Evolutionary conservation across 2,329 filamentous ascomycete genomes (phyloP).

Genomic region (Claviceps pusilla): DNA sequence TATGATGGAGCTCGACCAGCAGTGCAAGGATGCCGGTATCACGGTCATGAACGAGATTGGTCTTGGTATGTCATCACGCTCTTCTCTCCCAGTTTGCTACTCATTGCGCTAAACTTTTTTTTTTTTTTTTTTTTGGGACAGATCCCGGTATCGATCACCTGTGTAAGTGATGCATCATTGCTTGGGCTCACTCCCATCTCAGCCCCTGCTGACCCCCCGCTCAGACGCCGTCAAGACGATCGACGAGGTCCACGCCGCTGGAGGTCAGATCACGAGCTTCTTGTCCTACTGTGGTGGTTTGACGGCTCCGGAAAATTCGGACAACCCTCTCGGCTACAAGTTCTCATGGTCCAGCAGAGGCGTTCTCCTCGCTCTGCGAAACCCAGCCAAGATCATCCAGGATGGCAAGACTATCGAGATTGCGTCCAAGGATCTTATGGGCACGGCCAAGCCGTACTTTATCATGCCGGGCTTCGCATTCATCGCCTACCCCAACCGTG

Average conservation of each 20-base stretch:
- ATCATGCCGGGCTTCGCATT: constrained; percentile 81
- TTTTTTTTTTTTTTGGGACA: background rate
- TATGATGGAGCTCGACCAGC: constrained; percentile 75
- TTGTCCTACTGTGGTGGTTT: constrained; percentile 58
- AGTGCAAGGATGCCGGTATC: constrained; percentile 79
- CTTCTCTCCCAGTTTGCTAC: background rate
- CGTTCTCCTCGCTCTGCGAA: constrained; percentile 73
- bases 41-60: constrained; percentile 98
- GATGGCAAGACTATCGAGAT: constrained; percentile 61
- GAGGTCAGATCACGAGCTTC: constrained; percentile 75
- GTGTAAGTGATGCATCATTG: constrained; percentile 12
- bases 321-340: constrained; percentile 77
- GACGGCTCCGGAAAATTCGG: constrained; percentile 55
- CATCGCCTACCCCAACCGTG: constrained; percentile 86
- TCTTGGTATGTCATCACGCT: constrained; percentile 22
- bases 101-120: background rate
- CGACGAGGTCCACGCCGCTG: constrained; percentile 68
- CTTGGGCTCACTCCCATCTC: background rate
- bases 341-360: constrained; percentile 66
- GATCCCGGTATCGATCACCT: constrained; percentile 60
- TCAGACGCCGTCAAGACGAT: constrained; percentile 78
- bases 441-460: constrained; percentile 59
- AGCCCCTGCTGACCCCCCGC: constrained; percentile 3
- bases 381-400: constrained; percentile 70
- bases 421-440: constrained; percentile 32